These are phyloP conservation scores for Thielaviopsis euricoi DNA, from an alignment of 2,329 filamentous ascomycete species.

Conservation along the genomic window DNA sequence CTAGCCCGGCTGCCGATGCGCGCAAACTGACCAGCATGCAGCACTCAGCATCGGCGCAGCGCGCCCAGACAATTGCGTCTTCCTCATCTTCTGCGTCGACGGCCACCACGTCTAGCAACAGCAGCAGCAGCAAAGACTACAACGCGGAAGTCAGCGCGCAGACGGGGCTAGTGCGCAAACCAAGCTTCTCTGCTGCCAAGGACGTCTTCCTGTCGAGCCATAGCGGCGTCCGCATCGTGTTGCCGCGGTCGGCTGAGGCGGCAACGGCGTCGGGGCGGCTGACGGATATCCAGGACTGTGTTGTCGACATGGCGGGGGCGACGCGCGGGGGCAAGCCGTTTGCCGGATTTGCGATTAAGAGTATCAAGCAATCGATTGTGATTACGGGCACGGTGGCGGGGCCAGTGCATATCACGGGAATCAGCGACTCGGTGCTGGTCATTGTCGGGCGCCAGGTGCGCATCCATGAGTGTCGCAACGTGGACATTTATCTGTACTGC, in stretches of 20 bases:
- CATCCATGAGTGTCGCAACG: slow-evolving; percentile 72
- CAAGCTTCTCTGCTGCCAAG: slow-evolving; percentile 45
- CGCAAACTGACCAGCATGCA: slow-evolving; percentile 26
- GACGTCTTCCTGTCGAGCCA: slow-evolving; percentile 52
- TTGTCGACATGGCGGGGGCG: slow-evolving; percentile 66
- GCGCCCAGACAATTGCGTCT: neutral
- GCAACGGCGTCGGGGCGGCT: slow-evolving; percentile 59
- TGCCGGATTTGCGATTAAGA: slow-evolving; percentile 49
- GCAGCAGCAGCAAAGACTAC: slow-evolving; percentile 25
- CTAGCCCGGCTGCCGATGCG: slow-evolving; percentile 15
- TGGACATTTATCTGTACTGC: slow-evolving; percentile 72
- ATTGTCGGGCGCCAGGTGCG: slow-evolving; percentile 75
- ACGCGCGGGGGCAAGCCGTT: slow-evolving; percentile 43
- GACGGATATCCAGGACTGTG: slow-evolving; percentile 50
- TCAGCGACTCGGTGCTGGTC: slow-evolving; percentile 58
- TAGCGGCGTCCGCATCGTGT: slow-evolving; percentile 53
- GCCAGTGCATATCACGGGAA: slow-evolving; percentile 64
- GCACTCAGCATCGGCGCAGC: slow-evolving; percentile 16
- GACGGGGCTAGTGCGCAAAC: slow-evolving; percentile 33
- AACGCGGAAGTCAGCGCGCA: slow-evolving; percentile 36
- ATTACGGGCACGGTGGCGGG: slow-evolving; percentile 66
- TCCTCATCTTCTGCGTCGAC: neutral
- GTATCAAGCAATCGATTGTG: slow-evolving; percentile 54
- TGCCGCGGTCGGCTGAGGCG: slow-evolving; percentile 54
- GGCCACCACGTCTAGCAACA: slow-evolving; percentile 13